These are phyloP conservation scores for Paracorniculantispora psalliotae DNA, from an alignment of 2,329 filamentous ascomycete species.

Conservation along the genomic window DNA sequence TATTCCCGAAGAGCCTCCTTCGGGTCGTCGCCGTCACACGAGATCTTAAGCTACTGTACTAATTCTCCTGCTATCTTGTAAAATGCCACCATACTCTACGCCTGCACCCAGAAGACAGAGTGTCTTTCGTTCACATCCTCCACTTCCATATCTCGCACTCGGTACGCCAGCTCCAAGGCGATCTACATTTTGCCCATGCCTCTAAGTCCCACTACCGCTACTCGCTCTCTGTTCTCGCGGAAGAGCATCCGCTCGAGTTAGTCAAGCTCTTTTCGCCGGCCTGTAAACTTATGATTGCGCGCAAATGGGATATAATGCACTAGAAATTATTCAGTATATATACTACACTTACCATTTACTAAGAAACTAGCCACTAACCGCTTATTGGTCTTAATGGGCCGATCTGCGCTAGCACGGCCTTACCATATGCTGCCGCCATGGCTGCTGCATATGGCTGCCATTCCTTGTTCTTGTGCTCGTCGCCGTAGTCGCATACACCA, in stretches of 20 bases:
- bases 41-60: slow-evolving; percentile 25
- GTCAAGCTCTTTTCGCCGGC: slow-evolving; percentile 5
- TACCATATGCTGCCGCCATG: slow-evolving; percentile 27
- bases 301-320: slow-evolving; percentile 3
- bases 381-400: slow-evolving; percentile 1
- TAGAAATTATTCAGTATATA: slow-evolving; percentile 1
- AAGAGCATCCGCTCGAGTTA: slow-evolving; percentile 21
- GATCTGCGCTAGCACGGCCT: slow-evolving; percentile 11
- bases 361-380: slow-evolving; percentile 1
- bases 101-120: slow-evolving; percentile 40
- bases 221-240: slow-evolving; percentile 14
- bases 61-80: slow-evolving; percentile 34
- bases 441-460: slow-evolving; percentile 31
- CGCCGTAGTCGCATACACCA: slow-evolving; percentile 29
- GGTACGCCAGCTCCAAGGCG: slow-evolving; percentile 35
- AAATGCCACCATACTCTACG: slow-evolving; percentile 31
- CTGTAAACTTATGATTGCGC: slow-evolving; percentile 6
- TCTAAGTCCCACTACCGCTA: slow-evolving; percentile 30
- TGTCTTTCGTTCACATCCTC: slow-evolving; percentile 21
- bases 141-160: slow-evolving; percentile 28
- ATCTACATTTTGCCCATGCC: slow-evolving; percentile 37
- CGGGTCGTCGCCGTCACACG: slow-evolving; percentile 48
- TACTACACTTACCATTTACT: not conserved
- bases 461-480: slow-evolving; percentile 26
- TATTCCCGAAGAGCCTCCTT: slow-evolving; percentile 53